A percentile compares a stretch with the other conserved stretches of the same genome.
These are phyloP conservation scores for Arctostaphylos glauca DNA, from an alignment of 148 eudicot species.

Conservation along the genomic window DNA sequence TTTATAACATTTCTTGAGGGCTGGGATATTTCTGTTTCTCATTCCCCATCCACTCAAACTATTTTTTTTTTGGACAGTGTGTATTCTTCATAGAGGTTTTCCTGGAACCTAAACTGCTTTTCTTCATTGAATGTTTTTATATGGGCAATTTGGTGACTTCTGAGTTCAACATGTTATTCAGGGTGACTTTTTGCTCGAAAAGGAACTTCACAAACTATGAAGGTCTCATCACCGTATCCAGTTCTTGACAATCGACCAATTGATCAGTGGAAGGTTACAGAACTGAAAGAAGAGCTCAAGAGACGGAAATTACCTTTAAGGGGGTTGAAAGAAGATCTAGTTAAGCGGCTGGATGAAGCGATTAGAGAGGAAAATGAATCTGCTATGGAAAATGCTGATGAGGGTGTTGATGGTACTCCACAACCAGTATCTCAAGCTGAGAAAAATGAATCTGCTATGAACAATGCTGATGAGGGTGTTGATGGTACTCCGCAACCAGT, in stretches of 20 bases:
- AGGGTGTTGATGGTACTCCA: slow-evolving; percentile 21
- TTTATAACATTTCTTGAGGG: too few relatives aligned
- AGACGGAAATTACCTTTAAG: slow-evolving; percentile 59
- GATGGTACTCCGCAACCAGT: slow-evolving; percentile 19
- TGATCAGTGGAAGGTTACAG: slow-evolving; percentile 90
- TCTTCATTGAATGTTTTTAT: too few relatives aligned
- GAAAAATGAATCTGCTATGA: slow-evolving; percentile 41
- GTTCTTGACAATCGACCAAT: slow-evolving; percentile 69
- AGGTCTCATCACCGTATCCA: slow-evolving; percentile 56
- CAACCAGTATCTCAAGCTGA: not conserved
- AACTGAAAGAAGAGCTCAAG: slow-evolving; percentile 89
- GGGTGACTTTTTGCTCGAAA: slow-evolving; percentile 12
- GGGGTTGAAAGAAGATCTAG: slow-evolving; percentile 84
- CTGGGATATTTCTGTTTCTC: too few relatives aligned
- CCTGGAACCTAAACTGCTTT: too few relatives aligned
- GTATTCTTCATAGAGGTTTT: not conserved
- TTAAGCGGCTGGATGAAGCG: slow-evolving; percentile 67
- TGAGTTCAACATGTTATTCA: slow-evolving; percentile 11
- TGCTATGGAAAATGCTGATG: slow-evolving; percentile 20
- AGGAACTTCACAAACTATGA: slow-evolving; percentile 11
- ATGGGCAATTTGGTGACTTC: not conserved
- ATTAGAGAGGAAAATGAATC: slow-evolving; percentile 52
- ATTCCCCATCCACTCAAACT: too few relatives aligned
- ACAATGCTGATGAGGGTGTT: slow-evolving; percentile 25
- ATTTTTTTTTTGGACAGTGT: too few relatives aligned